Percentiles rank a stretch among this genome's conserved stretches.
These are phyloP conservation scores for Serpula lacrymans DNA, from an alignment of 768 basidiomycete genomes.

Conservation along the genomic window DNA sequence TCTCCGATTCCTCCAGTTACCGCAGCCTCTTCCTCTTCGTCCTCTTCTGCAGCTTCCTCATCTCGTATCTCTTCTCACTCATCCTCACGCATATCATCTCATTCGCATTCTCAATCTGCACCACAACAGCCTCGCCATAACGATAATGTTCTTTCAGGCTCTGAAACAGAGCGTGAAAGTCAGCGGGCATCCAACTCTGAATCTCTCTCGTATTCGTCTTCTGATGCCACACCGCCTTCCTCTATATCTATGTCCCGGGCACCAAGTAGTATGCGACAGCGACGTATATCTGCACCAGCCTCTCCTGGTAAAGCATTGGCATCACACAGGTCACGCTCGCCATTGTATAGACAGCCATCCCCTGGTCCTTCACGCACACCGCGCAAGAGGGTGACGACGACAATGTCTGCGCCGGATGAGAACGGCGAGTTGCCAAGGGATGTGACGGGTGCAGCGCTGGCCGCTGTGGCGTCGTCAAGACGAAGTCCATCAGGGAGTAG, in stretches of 20 bases:
- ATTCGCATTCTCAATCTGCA: constrained; percentile 27
- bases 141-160: constrained; percentile 57
- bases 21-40: constrained; percentile 30
- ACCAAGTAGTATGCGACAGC: constrained; percentile 29
- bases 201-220: constrained; percentile 29
- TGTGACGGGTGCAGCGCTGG: constrained; percentile 56
- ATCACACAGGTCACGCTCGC: constrained; percentile 13
- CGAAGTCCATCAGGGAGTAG: constrained; percentile 38
- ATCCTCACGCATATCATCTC: constrained; percentile 33
- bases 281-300: constrained; percentile 47
- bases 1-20: constrained; percentile 31
- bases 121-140: constrained; percentile 23
- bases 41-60: constrained; percentile 32
- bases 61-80: constrained; percentile 33
- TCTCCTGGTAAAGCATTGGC: constrained; percentile 35
- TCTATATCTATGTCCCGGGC: constrained; percentile 33
- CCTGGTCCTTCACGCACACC: constrained; percentile 39
- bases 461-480: constrained; percentile 56
- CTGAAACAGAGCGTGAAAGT: constrained; percentile 78
- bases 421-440: constrained; percentile 30
- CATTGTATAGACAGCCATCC: constrained; percentile 27
- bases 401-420: constrained; percentile 24
- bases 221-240: constrained; percentile 34
- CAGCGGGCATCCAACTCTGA: constrained; percentile 28
- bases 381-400: constrained; percentile 40